Evolutionary conservation across 495 filamentous ascomycete genomes (phyloP).

Genomic region (Tuber aestivum): DNA sequence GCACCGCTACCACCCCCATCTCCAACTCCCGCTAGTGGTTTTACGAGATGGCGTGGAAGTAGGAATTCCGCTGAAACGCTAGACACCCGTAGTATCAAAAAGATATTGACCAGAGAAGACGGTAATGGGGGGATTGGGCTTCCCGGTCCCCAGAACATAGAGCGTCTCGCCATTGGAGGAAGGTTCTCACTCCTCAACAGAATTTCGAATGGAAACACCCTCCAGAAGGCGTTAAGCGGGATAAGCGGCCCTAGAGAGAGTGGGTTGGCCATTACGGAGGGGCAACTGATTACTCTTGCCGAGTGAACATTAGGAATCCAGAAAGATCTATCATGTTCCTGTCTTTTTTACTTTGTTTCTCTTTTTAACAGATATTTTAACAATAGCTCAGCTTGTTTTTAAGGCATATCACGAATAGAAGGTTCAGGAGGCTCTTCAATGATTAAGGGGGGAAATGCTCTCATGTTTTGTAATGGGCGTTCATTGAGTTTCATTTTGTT

Average conservation of each 20-base stretch:
- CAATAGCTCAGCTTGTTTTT: not conserved
- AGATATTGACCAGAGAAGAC: not conserved
- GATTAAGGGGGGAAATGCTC: not conserved
- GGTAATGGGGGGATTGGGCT: not conserved
- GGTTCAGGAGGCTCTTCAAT: not conserved
- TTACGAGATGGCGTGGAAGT: slow-evolving; percentile 8
- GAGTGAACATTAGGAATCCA: slow-evolving; percentile 8
- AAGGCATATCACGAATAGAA: not conserved
- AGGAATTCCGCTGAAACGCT: slow-evolving; percentile 5
- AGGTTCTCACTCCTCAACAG: not conserved
- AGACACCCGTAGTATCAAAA: not conserved
- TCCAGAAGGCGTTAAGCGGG: not conserved
- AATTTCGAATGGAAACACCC: not conserved
- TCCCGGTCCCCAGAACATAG: not conserved
- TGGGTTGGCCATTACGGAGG: slow-evolving; percentile 7
- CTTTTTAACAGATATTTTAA: not conserved
- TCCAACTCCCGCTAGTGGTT: not conserved
- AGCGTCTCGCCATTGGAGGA: not conserved
- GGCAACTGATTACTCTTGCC: slow-evolving; percentile 20
- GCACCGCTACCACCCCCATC: not conserved
- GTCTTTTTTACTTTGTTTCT: not conserved
- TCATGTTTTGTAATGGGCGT: not conserved
- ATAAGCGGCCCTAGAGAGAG: not conserved
- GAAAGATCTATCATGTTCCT: not conserved
- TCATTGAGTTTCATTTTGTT: not conserved